Conservation (phyloP, 169 alveolate genomes). For the Eimeria sp. region DNA sequence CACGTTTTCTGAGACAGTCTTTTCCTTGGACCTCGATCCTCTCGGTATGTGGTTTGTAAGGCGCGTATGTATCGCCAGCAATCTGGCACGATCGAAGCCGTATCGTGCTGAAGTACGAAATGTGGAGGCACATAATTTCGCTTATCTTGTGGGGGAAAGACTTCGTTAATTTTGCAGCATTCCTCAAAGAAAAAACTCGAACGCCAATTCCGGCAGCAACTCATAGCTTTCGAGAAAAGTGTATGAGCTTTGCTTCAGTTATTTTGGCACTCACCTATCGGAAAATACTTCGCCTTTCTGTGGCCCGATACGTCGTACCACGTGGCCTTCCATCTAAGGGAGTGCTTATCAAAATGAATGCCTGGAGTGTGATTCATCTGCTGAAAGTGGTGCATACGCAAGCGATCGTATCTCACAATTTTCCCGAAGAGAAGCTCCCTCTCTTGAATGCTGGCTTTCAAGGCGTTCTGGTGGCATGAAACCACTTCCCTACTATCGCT, state of each 20-base stretch:
- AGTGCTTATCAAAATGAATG: slow-evolving; percentile 82
- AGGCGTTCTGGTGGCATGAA: background rate
- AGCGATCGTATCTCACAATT: slow-evolving; percentile 20
- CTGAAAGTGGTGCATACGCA: slow-evolving; percentile 18
- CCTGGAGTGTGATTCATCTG: slow-evolving; percentile 78
- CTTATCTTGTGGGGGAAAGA: too few relatives aligned
- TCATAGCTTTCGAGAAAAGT: background rate
- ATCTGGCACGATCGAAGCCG: slow-evolving; percentile 80
- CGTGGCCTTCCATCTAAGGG: slow-evolving; percentile 84
- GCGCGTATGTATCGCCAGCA: slow-evolving; percentile 81
- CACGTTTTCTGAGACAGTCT: background rate
- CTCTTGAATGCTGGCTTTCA: background rate
- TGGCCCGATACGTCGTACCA: slow-evolving; percentile 83
- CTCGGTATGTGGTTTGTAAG: slow-evolving; percentile 81
- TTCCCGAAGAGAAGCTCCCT: background rate
- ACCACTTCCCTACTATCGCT: background rate
- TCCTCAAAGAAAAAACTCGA: background rate
- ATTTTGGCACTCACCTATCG: slow-evolving; percentile 69
- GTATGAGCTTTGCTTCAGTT: background rate
- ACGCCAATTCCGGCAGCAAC: background rate
- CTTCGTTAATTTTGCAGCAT: background rate
- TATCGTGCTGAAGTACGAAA: slow-evolving; percentile 57
- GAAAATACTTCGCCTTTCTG: slow-evolving; percentile 83
- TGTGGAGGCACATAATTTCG: background rate
- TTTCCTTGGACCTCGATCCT: slow-evolving; percentile 54